Evolutionary conservation across 2,329 filamentous ascomycete genomes (phyloP).

Genomic region (Trichothecium sympodiale): DNA sequence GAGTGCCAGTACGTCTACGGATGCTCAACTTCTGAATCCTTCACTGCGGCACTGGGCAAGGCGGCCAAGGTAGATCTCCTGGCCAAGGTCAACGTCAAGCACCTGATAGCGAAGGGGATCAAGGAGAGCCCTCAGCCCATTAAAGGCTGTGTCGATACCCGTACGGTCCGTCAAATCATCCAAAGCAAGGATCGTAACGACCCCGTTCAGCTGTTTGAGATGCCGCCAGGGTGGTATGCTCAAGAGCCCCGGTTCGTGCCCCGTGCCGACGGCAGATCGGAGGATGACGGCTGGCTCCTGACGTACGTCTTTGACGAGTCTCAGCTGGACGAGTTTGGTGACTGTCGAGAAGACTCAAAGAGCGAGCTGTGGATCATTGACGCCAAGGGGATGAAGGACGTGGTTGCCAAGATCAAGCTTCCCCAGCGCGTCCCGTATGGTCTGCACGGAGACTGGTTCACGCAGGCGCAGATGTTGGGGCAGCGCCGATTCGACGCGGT

Average conservation of each 20-base stretch:
- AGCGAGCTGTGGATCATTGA: conserved; percentile 62
- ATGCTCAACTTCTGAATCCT: conserved; percentile 48
- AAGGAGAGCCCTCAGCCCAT: conserved; percentile 32
- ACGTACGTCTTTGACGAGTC: conserved; percentile 61
- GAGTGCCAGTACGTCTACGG: conserved; percentile 53
- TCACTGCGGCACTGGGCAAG: conserved; percentile 49
- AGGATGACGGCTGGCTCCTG: conserved; percentile 58
- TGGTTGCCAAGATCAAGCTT: conserved; percentile 46
- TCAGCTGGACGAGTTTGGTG: conserved; percentile 39
- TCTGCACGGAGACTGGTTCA: conserved; percentile 53
- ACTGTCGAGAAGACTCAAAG: conserved; percentile 29
- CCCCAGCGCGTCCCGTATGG: conserved; percentile 62
- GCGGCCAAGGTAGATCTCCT: conserved; percentile 56
- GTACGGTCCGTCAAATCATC: conserved; percentile 42
- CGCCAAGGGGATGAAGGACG: conserved; percentile 47
- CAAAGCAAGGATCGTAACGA: conserved; percentile 32
- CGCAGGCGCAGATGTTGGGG: conserved; percentile 34
- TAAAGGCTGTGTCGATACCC: conserved; percentile 50
- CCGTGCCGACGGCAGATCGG: conserved; percentile 22
- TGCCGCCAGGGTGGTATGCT: conserved; percentile 50
- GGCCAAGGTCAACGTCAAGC: conserved; percentile 46
- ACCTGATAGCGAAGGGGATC: conserved; percentile 42
- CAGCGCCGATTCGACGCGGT: conserved; percentile 24
- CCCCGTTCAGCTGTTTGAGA: conserved; percentile 48
- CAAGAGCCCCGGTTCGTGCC: conserved; percentile 59